Conservation (phyloP, 306 rosid species). For the Acmispon strigosus region DNA sequence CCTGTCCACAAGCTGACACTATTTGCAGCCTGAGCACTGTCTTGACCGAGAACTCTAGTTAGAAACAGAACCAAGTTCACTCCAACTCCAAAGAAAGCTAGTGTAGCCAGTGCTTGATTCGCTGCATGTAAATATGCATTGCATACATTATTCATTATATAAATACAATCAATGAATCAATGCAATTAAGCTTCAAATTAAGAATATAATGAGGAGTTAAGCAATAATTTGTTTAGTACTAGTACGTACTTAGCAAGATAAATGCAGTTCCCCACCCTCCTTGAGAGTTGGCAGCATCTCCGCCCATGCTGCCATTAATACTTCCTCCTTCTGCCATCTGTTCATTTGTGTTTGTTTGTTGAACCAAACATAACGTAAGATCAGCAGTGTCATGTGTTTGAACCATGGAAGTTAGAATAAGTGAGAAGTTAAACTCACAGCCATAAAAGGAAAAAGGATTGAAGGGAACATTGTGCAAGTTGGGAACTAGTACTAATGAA, state of each 20-base stretch:
- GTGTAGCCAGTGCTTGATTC: constrained; percentile 57
- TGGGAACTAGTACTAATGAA: too few species aligned
- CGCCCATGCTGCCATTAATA: background rate
- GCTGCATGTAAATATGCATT: constrained; percentile 25
- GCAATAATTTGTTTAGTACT: background rate
- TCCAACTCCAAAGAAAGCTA: constrained; percentile 62
- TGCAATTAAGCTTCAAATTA: too few species aligned
- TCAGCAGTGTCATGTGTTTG: background rate
- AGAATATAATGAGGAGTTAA: background rate
- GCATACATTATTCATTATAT: too few species aligned
- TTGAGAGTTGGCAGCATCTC: background rate
- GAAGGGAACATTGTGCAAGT: too few species aligned
- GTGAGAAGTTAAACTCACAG: too few species aligned
- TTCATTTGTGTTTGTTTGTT: background rate
- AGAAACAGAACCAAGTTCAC: constrained; percentile 57
- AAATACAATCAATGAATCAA: too few species aligned
- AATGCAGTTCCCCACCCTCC: constrained; percentile 42
- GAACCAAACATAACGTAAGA: too few species aligned
- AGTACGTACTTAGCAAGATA: constrained; percentile 38
- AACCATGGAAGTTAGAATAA: too few species aligned
- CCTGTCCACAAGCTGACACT: constrained; percentile 55
- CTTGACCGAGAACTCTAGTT: constrained; percentile 45
- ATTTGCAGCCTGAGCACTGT: constrained; percentile 46
- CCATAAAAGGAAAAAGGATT: too few species aligned
- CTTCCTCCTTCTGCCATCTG: constrained; percentile 22